Base-by-base conservation (phyloP, 1,284 basidiomycete genomes). In the Tilletia horrida region DNA sequence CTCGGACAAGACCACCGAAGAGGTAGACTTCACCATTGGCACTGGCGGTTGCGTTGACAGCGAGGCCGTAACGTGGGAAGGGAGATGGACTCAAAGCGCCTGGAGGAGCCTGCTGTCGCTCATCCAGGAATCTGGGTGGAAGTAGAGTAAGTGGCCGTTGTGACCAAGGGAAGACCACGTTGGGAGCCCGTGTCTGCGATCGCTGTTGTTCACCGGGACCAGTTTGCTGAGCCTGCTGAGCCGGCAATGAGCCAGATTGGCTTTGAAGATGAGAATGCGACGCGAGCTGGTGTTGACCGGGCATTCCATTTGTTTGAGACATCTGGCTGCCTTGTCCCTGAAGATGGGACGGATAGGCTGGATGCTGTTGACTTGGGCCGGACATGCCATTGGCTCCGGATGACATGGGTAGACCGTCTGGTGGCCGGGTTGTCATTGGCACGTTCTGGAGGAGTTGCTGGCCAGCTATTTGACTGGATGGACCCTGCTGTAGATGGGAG, bases 1-100 rank as follows among this genome's bases (percentile, higher is more conserved):
- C 95, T 50, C 90, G 88, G 18, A 98, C 94, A 64, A 99, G 88
- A 72, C 96, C 96, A 75, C 96, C 96, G 78, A 98, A 99, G 68
- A 98, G 87, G 83, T 93, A 94, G 73, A 99, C 88, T 78, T 98
- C 94, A 27, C 95, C 95, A 7, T 86, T 87, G 21, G 87, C 81
- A 13, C 90, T 90, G 2, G 82, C 79, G 57, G 87, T 88, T 14
- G 91, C 88, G 25, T 96, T 95, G n/a, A 97, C 87, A 2, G 94
- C 91, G 78, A 97, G 92, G 13, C 96, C 96, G 80, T 99, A 99
- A 66, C 96, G 89, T 16, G 96, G 96, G 83, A 99, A 98, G 0
- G 96, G 96, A 25, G 82, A 81, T 3, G 83, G 81, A 16, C 80
- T 82, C 31, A 77, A 69, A 1, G 77, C 78, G 18, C 77, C 79